Conservation (phyloP, 371 early-diverging fungal genomes). For the Mortierella sp. region DNA sequence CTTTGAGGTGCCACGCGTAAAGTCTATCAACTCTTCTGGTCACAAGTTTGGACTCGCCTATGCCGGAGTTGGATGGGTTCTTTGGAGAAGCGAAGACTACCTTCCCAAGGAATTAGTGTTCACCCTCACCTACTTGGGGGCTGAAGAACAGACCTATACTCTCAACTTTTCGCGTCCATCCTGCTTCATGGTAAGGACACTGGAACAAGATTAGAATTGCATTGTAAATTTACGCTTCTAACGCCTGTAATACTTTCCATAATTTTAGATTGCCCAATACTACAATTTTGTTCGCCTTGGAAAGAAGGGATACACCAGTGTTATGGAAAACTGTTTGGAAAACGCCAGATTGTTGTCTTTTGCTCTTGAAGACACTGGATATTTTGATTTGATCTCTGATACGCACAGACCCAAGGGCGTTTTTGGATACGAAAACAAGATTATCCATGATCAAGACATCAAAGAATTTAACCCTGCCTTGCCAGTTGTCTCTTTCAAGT, state of each 20-base stretch:
- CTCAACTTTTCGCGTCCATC: slow-evolving; percentile 81
- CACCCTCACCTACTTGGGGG: slow-evolving; percentile 76
- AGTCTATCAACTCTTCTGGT: slow-evolving; percentile 69
- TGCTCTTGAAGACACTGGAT: slow-evolving; percentile 65
- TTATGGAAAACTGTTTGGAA: slow-evolving; percentile 64
- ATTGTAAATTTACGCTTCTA: too few relatives aligned
- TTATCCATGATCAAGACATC: not conserved
- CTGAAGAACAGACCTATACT: slow-evolving; percentile 70
- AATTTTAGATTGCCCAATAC: slow-evolving; percentile 70
- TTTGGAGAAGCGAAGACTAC: slow-evolving; percentile 71
- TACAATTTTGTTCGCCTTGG: slow-evolving; percentile 82
- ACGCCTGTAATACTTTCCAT: too few relatives aligned
- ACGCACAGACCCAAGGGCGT: slow-evolving; percentile 68
- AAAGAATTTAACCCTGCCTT: slow-evolving; percentile 60
- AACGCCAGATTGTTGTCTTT: slow-evolving; percentile 69
- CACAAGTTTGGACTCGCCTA: slow-evolving; percentile 78
- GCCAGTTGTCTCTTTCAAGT: slow-evolving; percentile 74
- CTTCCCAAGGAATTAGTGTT: slow-evolving; percentile 78
- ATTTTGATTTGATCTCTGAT: slow-evolving; percentile 70
- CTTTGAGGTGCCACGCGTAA: slow-evolving; percentile 72
- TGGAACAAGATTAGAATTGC: not conserved
- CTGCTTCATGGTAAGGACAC: slow-evolving; percentile 61
- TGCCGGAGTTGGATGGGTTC: slow-evolving; percentile 74
- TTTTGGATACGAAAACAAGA: slow-evolving; percentile 39
- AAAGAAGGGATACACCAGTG: slow-evolving; percentile 68